These are phyloP conservation scores for Datisca glomerata DNA, from an alignment of 306 rosid species.

Conservation along the genomic window DNA sequence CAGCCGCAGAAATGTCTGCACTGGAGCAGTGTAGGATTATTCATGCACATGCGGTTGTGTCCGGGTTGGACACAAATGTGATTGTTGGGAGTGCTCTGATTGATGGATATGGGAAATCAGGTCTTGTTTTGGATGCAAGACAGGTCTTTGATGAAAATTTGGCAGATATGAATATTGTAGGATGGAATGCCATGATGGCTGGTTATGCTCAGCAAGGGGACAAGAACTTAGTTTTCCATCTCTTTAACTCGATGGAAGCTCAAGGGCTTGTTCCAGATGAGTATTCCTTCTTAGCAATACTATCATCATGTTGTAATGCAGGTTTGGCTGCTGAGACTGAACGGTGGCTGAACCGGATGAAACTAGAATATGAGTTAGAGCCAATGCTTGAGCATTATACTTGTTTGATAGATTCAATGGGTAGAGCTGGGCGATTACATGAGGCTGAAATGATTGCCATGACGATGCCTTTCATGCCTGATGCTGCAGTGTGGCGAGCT, in stretches of 20 bases:
- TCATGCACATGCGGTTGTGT: slow-evolving; percentile 41
- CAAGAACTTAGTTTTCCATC: slow-evolving; percentile 20
- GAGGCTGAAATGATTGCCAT: slow-evolving; percentile 52
- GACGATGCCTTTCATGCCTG: slow-evolving; percentile 61
- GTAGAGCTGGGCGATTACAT: slow-evolving; percentile 54
- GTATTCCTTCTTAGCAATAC: slow-evolving; percentile 59
- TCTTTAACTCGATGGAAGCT: slow-evolving; percentile 37
- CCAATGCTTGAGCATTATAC: slow-evolving; percentile 79
- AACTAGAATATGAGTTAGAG: slow-evolving; percentile 35
- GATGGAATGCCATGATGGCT: slow-evolving; percentile 84
- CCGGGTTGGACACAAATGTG: slow-evolving; percentile 35
- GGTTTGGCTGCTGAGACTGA: slow-evolving; percentile 43
- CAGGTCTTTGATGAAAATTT: slow-evolving; percentile 44
- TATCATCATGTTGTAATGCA: slow-evolving; percentile 45
- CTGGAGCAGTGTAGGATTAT: slow-evolving; percentile 67
- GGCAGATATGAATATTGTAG: slow-evolving; percentile 34
- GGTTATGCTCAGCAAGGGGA: slow-evolving; percentile 81
- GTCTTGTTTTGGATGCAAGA: slow-evolving; percentile 56
- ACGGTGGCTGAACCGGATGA: slow-evolving; percentile 62
- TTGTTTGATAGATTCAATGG: slow-evolving; percentile 70
- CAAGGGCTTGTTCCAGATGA: slow-evolving; percentile 49
- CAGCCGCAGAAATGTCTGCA: slow-evolving; percentile 58
- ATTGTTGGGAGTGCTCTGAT: slow-evolving; percentile 52
- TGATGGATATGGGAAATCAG: slow-evolving; percentile 75
- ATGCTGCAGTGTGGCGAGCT: slow-evolving; percentile 88